A percentile compares a stretch with the other conserved stretches of the same genome.
Evolutionary conservation across 768 basidiomycete genomes (phyloP).

Genomic region (Leccinum olivaceopallidum): DNA sequence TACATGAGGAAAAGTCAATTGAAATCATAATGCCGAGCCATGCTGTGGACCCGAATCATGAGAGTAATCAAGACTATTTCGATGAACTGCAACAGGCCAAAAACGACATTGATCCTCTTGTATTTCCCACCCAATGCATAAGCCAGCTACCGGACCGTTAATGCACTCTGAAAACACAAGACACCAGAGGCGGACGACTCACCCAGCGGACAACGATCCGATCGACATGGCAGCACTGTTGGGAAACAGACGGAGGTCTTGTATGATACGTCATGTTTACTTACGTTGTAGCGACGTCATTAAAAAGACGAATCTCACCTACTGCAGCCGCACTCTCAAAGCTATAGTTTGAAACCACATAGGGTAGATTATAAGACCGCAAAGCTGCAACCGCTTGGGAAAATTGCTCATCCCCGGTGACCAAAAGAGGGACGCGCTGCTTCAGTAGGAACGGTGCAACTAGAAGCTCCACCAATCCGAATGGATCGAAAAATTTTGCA

Average conservation of each 20-base stretch:
- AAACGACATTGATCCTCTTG: conserved; percentile 46
- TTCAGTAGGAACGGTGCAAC: conserved; percentile 63
- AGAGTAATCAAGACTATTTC: conserved; percentile 41
- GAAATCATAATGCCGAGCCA: conserved; percentile 52
- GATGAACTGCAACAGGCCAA: conserved; percentile 51
- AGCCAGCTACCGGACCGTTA: conserved; percentile 36
- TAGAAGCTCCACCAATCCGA: conserved; percentile 61
- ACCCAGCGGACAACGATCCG: conserved; percentile 56
- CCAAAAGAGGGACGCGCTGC: conserved; percentile 68
- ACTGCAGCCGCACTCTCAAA: conserved; percentile 63
- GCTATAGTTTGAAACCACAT: conserved; percentile 85
- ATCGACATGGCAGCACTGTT: conserved; percentile 47
- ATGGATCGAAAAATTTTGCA: conserved; percentile 45
- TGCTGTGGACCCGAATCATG: conserved; percentile 40
- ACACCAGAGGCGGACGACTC: conserved; percentile 2
- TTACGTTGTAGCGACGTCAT: not conserved
- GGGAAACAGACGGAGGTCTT: conserved; percentile 55
- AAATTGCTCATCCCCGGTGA: conserved; percentile 66
- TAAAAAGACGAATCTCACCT: conserved; percentile 39
- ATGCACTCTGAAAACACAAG: not conserved
- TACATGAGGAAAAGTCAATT: not conserved
- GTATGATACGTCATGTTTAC: conserved; percentile 6
- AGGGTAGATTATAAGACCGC: conserved; percentile 74
- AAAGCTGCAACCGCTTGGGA: conserved; percentile 70
- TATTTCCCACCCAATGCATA: conserved; percentile 56